These are phyloP conservation scores for Epichloe glyceriae DNA, from an alignment of 2,329 filamentous ascomycete species.

Conservation along the genomic window DNA sequence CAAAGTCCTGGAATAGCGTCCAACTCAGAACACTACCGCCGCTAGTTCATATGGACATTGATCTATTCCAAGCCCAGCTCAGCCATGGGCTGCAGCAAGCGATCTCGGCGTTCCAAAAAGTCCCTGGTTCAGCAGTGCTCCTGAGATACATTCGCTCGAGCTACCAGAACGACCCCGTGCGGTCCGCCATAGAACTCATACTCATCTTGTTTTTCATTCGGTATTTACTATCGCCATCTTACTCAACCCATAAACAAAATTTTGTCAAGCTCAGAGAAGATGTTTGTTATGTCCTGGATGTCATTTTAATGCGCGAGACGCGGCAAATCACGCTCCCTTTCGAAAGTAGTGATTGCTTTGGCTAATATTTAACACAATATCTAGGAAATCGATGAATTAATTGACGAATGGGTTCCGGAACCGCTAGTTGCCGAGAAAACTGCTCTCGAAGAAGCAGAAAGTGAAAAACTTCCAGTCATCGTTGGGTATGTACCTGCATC, in stretches of 20 bases:
- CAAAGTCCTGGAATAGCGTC: background rate
- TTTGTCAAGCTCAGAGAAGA: slow-evolving; percentile 83
- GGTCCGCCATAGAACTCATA: slow-evolving; percentile 84
- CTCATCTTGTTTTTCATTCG: slow-evolving; percentile 91
- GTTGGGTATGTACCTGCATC: slow-evolving; percentile 51
- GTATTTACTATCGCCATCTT: slow-evolving; percentile 83
- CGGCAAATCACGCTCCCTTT: background rate
- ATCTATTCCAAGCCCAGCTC: slow-evolving; percentile 41
- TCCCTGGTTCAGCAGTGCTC: slow-evolving; percentile 88
- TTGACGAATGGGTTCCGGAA: slow-evolving; percentile 94
- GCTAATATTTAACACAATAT: background rate
- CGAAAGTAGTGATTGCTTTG: background rate
- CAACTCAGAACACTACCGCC: background rate
- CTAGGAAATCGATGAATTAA: slow-evolving; percentile 84
- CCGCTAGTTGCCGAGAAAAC: slow-evolving; percentile 69
- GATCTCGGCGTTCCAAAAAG: slow-evolving; percentile 63
- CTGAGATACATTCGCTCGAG: slow-evolving; percentile 92
- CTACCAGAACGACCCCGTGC: slow-evolving; percentile 93
- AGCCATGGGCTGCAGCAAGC: slow-evolving; percentile 39
- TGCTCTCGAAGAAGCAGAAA: slow-evolving; percentile 63
- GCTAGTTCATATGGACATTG: slow-evolving; percentile 44
- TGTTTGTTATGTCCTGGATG: slow-evolving; percentile 16
- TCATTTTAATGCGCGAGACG: background rate
- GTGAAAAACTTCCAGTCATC: slow-evolving; percentile 76
- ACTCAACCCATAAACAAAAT: slow-evolving; percentile 81